Evolutionary conservation across 2,329 filamentous ascomycete species (phyloP).

Genomic region (Camillea tinctor): DNA sequence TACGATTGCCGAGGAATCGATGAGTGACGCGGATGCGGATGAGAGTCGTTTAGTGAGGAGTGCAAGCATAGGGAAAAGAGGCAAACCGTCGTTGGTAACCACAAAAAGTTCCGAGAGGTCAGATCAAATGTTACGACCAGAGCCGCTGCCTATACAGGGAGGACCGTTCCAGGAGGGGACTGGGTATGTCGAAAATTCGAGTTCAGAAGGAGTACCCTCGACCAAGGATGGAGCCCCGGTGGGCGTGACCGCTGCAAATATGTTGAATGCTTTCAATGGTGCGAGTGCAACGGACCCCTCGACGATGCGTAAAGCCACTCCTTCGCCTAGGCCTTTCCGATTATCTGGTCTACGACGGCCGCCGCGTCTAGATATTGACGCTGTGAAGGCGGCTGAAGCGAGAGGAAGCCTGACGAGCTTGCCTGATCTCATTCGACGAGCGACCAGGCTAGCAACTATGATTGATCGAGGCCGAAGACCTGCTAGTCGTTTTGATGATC

Average conservation of each 20-base stretch:
- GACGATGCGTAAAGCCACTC: slow-evolving; percentile 27
- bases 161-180: slow-evolving; percentile 44
- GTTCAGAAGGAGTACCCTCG: slow-evolving; percentile 43
- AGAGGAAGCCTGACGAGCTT: slow-evolving; percentile 89
- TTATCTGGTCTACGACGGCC: slow-evolving; percentile 62
- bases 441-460: slow-evolving; percentile 81
- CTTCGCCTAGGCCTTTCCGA: slow-evolving; percentile 37
- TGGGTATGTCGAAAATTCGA: slow-evolving; percentile 45
- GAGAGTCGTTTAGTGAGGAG: slow-evolving; percentile 59
- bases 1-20: slow-evolving; percentile 45
- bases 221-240: slow-evolving; percentile 24
- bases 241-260: slow-evolving; percentile 43
- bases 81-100: slow-evolving; percentile 55
- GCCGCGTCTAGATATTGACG: slow-evolving; percentile 76
- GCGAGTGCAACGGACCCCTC: slow-evolving; percentile 46
- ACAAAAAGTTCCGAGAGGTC: slow-evolving; percentile 36
- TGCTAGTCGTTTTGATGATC: slow-evolving; percentile 55
- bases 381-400: slow-evolving; percentile 75
- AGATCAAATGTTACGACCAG: slow-evolving; percentile 34
- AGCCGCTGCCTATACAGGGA: slow-evolving; percentile 36
- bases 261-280: slow-evolving; percentile 50
- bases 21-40: slow-evolving; percentile 49
- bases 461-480: slow-evolving; percentile 77
- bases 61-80: slow-evolving; percentile 61
- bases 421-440: slow-evolving; percentile 84